phyloP scores from a whole-genome alignment of 352 stramenopile genomes.

The Phytophthora melonis region DNA sequence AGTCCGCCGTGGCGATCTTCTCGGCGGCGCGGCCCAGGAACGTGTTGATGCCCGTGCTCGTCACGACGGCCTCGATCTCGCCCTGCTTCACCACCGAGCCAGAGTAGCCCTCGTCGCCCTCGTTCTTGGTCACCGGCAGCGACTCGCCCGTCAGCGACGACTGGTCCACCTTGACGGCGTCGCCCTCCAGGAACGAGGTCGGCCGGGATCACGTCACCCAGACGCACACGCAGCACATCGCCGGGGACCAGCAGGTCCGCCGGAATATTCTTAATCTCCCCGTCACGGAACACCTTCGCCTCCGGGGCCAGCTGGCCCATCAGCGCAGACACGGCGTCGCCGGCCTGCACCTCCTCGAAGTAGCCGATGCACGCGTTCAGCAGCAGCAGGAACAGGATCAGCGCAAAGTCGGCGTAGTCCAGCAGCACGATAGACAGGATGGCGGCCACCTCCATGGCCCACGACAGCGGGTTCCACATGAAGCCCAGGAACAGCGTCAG shows the following conservation, averaged over 20 bases:
- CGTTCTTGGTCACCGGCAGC: slow-evolving; percentile 88
- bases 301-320: slow-evolving; percentile 87
- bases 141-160: slow-evolving; percentile 93
- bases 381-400: slow-evolving; percentile 72
- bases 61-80: slow-evolving; percentile 92
- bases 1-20: slow-evolving; percentile 73
- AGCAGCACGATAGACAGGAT: slow-evolving; percentile 75
- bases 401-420: slow-evolving; percentile 72
- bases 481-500: slow-evolving; percentile 73
- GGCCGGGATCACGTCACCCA: slow-evolving; percentile 92
- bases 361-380: slow-evolving; percentile 78
- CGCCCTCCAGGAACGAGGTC: slow-evolving; percentile 87
- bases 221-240: slow-evolving; percentile 73
- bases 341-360: slow-evolving; percentile 82
- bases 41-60: slow-evolving; percentile 86
- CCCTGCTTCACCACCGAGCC: slow-evolving; percentile 84
- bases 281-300: slow-evolving; percentile 82
- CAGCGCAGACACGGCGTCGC: slow-evolving; percentile 79
- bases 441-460: slow-evolving; percentile 76
- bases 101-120: slow-evolving; percentile 78
- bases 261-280: slow-evolving; percentile 65
- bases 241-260: slow-evolving; percentile 68
- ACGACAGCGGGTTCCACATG: slow-evolving; percentile 84
- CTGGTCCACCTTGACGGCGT: slow-evolving; percentile 87
- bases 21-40: slow-evolving; percentile 90